Base-by-base conservation (phyloP, 805 yeast genomes). In the Zygoascus ofunaensis region DNA sequence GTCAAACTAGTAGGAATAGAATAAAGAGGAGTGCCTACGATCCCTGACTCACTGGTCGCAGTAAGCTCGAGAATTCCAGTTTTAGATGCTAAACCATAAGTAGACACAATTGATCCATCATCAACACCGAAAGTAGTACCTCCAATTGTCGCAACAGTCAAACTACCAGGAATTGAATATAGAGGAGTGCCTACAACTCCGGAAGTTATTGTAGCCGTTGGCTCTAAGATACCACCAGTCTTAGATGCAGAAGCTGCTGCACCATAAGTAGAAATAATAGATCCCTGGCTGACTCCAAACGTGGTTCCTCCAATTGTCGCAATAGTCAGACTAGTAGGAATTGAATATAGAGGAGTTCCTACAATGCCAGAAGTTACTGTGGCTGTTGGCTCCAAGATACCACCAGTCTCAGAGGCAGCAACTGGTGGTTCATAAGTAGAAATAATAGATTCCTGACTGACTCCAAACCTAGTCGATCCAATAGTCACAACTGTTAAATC, bases 401-500 rank as follows among this genome's bases (percentile, higher is more conserved):
- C 15, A 37, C 30, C 20, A 33, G 43, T 39, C 3, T 14, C 20
- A 33, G 39, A 21, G 18, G 21, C 35, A 34, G 39, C 20, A 24
- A 23, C 26, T 20, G 38, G n/a, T 14, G 21, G 17, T 8, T 38
- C 46, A 15, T 20, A 30, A 18, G 47, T 41, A 3, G 41, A 30
- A 15, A 42, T 35, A 34, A 42, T 34, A 15, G 41, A 39, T 10
- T 33, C 46, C 7, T 3, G 35, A 24, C 41, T 18, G 39, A 30
- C 30, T 12, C 35, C 42, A 20, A 41, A 41, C 2, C 43, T 37
- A 5, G 33, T 36, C 10, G 20, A 39, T 5, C 37, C 39, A 17
- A 39, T 42, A 5, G 47, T 34, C 39, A 43, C 41, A 15, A 35
- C 30, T 3, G 43, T 36, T 23, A 36, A 44, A 44, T 35, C 28